Percentiles rank a stretch among this genome's conserved stretches.
Conservation (phyloP, 192 early-diverging fungal species). For the Linnemannia elongata region DNA sequence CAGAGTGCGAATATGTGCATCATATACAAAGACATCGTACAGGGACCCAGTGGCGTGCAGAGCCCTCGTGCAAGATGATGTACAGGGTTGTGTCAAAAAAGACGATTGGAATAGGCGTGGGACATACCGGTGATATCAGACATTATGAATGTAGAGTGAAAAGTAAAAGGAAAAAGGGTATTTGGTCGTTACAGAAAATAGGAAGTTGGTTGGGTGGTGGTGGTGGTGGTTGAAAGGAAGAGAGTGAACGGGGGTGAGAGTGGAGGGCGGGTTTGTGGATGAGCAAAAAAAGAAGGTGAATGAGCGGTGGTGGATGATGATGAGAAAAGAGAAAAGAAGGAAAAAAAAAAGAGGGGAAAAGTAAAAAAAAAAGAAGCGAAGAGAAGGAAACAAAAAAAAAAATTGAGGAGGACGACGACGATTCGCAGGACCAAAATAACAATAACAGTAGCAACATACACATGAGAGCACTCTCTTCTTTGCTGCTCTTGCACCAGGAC, state of each 20-base stretch:
- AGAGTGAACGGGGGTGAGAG: not conserved
- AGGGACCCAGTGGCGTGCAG: not conserved
- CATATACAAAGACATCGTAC: not conserved
- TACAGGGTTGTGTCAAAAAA: not conserved
- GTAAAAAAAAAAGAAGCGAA: conserved; percentile 6
- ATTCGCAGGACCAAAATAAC: conserved; percentile 11
- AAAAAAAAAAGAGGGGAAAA: not conserved
- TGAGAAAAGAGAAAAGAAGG: not conserved
- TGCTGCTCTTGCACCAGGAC: not conserved
- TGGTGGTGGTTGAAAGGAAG: not conserved
- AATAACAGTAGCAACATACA: not conserved
- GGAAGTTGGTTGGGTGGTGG: not conserved
- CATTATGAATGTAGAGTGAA: conserved; percentile 19
- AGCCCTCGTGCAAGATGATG: not conserved
- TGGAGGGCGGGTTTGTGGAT: not conserved
- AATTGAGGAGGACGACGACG: not conserved
- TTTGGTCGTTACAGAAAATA: conserved; percentile 6
- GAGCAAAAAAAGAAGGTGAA: conserved; percentile 18
- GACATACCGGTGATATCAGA: conserved; percentile 46
- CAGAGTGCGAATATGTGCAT: not conserved
- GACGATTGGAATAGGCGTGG: not conserved
- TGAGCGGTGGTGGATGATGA: conserved; percentile 1
- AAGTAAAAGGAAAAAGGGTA: not conserved
- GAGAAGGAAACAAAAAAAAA: not conserved
- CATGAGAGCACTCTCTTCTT: not conserved